Evolutionary conservation across 176 grass and related monocot genomes (phyloP).

Genomic region (Cenchrus purpureus): DNA sequence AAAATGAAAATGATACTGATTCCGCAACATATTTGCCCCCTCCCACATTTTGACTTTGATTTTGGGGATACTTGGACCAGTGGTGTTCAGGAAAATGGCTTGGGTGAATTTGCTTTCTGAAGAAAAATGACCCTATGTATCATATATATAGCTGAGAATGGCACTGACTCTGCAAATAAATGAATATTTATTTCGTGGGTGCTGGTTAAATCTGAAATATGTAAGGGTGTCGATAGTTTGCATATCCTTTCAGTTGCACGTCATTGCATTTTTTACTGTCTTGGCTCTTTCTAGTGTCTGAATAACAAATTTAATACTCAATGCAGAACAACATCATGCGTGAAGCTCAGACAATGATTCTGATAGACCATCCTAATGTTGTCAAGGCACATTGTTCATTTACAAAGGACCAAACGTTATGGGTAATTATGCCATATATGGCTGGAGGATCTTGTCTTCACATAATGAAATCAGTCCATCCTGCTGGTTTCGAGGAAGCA

Average conservation of each 20-base stretch:
- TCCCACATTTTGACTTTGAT: background rate
- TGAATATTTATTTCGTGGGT: background rate
- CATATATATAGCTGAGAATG: background rate
- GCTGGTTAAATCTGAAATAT: background rate
- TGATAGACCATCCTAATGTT: constrained; percentile 93
- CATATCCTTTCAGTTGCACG: background rate
- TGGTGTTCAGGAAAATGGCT: background rate
- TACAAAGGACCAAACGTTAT: constrained; percentile 69
- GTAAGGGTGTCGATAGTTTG: background rate
- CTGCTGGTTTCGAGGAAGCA: constrained; percentile 74
- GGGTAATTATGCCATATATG: constrained; percentile 99
- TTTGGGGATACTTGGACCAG: background rate
- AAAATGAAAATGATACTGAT: no score
- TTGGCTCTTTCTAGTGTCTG: background rate
- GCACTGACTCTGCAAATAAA: background rate
- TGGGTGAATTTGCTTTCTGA: background rate
- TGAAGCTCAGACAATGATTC: constrained; percentile 93
- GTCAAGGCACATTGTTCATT: constrained; percentile 92
- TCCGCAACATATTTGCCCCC: background rate
- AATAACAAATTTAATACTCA: constrained; percentile 16
- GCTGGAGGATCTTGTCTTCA: constrained; percentile 92
- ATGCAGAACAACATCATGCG: constrained; percentile 86
- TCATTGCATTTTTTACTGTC: background rate
- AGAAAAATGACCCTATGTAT: background rate
- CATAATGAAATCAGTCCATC: constrained; percentile 91